A percentile compares a stretch with the other conserved stretches of the same genome.
Conservation (phyloP, 352 stramenopile genomes). For the Phytophthora fragariae region DNA sequence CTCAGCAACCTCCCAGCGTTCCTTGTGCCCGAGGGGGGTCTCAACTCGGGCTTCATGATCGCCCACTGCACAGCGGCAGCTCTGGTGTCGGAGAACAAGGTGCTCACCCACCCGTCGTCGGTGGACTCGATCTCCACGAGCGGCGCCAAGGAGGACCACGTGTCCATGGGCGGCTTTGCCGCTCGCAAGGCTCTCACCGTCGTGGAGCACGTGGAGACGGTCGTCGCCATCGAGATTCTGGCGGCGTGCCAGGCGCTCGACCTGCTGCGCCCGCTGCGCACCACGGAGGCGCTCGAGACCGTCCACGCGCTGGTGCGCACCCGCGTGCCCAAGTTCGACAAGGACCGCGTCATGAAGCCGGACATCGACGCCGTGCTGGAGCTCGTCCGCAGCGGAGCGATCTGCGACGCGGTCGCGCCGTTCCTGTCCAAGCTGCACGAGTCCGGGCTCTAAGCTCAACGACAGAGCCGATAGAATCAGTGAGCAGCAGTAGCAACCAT, state of each 20-base stretch:
- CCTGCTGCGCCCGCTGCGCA: conserved; percentile 62
- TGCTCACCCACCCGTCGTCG: conserved; percentile 86
- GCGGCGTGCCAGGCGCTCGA: conserved; percentile 91
- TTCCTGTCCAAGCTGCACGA: conserved; percentile 67
- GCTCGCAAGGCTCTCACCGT: conserved; percentile 88
- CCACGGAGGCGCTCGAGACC: conserved; percentile 79
- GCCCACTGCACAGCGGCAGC: conserved; percentile 88
- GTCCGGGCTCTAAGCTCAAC: conserved; percentile 40
- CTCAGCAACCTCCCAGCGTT: conserved; percentile 89
- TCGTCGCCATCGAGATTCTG: conserved; percentile 90
- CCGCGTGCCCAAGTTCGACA: conserved; percentile 68
- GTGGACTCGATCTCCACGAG: conserved; percentile 92
- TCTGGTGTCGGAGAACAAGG: conserved; percentile 92
- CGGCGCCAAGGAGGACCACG: conserved; percentile 90
- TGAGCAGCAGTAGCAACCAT: neutral
- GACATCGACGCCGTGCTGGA: conserved; percentile 88
- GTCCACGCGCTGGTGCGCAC: conserved; percentile 84
- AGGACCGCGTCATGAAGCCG: conserved; percentile 88
- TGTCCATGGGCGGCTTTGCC: conserved; percentile 85
- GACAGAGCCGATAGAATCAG: neutral
- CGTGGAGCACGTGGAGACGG: conserved; percentile 89
- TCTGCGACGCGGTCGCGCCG: conserved; percentile 68
- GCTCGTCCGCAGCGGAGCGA: conserved; percentile 74
- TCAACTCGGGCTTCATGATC: conserved; percentile 94
- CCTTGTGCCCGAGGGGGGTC: conserved; percentile 82